These are phyloP conservation scores for Tripidium arundinaceum DNA, from an alignment of 202 grass and related monocot genomes.

Conservation along the genomic window DNA sequence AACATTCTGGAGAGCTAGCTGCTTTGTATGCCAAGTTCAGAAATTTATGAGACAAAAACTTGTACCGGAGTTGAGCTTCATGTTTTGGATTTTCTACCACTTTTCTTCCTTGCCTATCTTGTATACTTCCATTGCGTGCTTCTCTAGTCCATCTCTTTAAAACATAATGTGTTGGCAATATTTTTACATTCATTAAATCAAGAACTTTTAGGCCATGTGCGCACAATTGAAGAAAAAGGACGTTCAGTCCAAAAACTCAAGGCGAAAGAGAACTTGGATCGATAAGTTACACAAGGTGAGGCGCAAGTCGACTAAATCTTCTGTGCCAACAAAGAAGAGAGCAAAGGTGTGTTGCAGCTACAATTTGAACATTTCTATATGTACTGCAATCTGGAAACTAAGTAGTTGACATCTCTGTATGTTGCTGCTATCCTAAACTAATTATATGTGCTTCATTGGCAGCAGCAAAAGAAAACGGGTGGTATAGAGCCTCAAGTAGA, in stretches of 20 bases:
- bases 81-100: no score
- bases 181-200: no score
- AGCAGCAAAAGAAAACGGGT: not conserved
- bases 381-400: not conserved
- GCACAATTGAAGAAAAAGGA: not conserved
- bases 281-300: not conserved
- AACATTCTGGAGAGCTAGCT: no score
- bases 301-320: not conserved
- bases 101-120: no score
- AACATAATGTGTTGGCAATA: no score
- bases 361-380: not conserved
- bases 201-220: no score
- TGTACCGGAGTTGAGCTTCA: no score
- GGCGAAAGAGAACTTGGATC: not conserved
- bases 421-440: not conserved
- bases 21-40: no score
- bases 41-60: no score
- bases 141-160: no score
- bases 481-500: not conserved
- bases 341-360: not conserved
- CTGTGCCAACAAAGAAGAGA: not conserved
- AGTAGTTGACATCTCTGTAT: not conserved
- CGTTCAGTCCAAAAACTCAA: not conserved
- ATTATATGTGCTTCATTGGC: no score
- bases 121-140: no score